Percentiles rank a stretch among this genome's conserved stretches.
These are phyloP conservation scores for Kalanchoe fedtschenkoi DNA, from an alignment of 164 flowering plant species.

Conservation along the genomic window DNA sequence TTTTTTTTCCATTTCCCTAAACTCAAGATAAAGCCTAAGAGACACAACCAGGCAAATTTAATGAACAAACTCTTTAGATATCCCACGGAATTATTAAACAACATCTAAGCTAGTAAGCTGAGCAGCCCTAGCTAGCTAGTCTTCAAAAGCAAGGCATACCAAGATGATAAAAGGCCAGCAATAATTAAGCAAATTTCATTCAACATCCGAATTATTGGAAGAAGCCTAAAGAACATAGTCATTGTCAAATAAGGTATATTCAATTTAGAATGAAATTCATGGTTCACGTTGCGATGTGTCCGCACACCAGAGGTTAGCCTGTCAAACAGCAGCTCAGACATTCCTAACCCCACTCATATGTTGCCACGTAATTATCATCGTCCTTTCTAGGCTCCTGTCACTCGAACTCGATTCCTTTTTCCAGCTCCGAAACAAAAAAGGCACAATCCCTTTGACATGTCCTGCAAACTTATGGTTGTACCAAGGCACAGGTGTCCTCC, in stretches of 20 bases:
- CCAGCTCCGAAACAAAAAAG: not conserved
- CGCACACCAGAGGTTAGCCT: not conserved
- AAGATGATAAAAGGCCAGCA: not conserved
- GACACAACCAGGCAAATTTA: too few species aligned
- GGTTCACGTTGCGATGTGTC: not conserved
- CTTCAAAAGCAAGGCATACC: too few species aligned
- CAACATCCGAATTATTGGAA: not conserved
- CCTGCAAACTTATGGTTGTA: slow-evolving; percentile 3
- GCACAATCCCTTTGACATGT: not conserved
- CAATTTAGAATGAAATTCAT: not conserved
- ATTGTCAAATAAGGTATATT: not conserved
- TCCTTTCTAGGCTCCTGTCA: not conserved
- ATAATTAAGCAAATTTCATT: not conserved
- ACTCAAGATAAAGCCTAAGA: too few species aligned
- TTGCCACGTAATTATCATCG: not conserved
- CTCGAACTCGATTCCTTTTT: not conserved
- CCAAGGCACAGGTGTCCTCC: not conserved
- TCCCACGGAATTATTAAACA: too few species aligned
- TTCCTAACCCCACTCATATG: slow-evolving; percentile 3
- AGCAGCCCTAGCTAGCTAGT: not conserved
- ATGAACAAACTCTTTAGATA: too few species aligned
- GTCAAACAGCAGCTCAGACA: not conserved
- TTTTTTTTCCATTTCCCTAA: too few species aligned
- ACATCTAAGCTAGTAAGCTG: not conserved
- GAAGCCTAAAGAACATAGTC: not conserved